A percentile compares a stretch with the other conserved stretches of the same genome.
phyloP scores from a whole-genome alignment of 352 stramenopile species.

The Phytophthora constricta region DNA sequence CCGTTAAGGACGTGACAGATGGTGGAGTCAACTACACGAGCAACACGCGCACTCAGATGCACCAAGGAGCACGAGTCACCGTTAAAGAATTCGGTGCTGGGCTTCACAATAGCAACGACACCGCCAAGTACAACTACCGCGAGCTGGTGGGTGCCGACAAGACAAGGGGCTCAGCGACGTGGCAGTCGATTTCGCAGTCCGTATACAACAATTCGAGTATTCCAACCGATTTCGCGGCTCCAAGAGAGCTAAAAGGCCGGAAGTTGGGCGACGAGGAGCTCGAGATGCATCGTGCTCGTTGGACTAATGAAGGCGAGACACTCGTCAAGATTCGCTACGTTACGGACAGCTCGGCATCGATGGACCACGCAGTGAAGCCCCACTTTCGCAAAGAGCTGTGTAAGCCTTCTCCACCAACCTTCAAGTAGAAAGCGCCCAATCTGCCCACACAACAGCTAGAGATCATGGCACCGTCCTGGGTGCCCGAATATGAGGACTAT shows the following conservation, averaged over 20 bases:
- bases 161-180: slow-evolving; percentile 51
- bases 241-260: slow-evolving; percentile 59
- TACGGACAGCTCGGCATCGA: slow-evolving; percentile 57
- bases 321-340: slow-evolving; percentile 64
- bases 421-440: slow-evolving; percentile 41
- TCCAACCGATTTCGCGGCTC: slow-evolving; percentile 71
- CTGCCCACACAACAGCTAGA: not conserved
- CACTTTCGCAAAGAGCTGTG: slow-evolving; percentile 71
- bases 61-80: slow-evolving; percentile 41
- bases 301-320: slow-evolving; percentile 63
- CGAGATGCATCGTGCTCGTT: slow-evolving; percentile 62
- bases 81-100: slow-evolving; percentile 56
- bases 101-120: slow-evolving; percentile 53
- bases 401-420: slow-evolving; percentile 55
- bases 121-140: slow-evolving; percentile 68
- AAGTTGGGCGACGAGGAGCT: slow-evolving; percentile 57
- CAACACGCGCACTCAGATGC: slow-evolving; percentile 66
- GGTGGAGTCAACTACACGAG: slow-evolving; percentile 62
- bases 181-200: slow-evolving; percentile 68
- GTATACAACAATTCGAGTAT: slow-evolving; percentile 57
- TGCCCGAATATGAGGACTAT: slow-evolving; percentile 27
- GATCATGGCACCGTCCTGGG: not conserved
- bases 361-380: slow-evolving; percentile 52
- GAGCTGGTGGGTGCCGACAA: slow-evolving; percentile 74
- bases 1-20: slow-evolving; percentile 46